phyloP scores from a whole-genome alignment of 2,329 filamentous ascomycete species.

The Botrytis pseudocinerea region DNA sequence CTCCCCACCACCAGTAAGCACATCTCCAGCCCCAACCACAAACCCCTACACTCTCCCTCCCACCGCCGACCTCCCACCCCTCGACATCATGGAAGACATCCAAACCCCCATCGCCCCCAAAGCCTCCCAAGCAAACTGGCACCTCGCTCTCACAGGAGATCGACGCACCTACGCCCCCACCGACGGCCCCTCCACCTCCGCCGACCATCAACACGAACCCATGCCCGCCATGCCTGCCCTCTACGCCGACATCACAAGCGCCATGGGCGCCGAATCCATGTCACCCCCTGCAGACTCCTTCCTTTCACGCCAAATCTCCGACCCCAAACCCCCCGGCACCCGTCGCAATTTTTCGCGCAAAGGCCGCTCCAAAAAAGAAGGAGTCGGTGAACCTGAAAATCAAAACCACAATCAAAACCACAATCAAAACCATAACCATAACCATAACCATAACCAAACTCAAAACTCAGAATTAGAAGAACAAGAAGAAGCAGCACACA shows the following conservation, averaged over 20 bases:
- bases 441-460: neutral
- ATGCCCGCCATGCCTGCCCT: constrained; percentile 16
- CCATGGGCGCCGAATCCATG: constrained; percentile 7
- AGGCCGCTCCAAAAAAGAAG: constrained; percentile 3
- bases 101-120: constrained; percentile 11
- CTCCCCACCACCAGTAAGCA: constrained; percentile 4
- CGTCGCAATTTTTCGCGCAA: constrained; percentile 20
- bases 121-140: constrained; percentile 9
- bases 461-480: neutral
- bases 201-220: constrained; percentile 13
- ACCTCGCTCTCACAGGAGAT: constrained; percentile 19
- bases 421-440: neutral
- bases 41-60: neutral
- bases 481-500: neutral
- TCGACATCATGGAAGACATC: constrained; percentile 18
- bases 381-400: neutral
- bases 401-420: neutral
- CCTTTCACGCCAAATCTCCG: neutral
- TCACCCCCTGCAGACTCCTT: neutral
- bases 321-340: neutral
- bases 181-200: neutral
- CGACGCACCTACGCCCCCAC: constrained; percentile 18
- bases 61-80: constrained; percentile 9
- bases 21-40: neutral
- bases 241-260: constrained; percentile 11